A percentile compares a stretch with the other conserved stretches of the same genome.
Conservation (phyloP, 1,284 basidiomycete species). For the Apiotrichum porosum region DNA sequence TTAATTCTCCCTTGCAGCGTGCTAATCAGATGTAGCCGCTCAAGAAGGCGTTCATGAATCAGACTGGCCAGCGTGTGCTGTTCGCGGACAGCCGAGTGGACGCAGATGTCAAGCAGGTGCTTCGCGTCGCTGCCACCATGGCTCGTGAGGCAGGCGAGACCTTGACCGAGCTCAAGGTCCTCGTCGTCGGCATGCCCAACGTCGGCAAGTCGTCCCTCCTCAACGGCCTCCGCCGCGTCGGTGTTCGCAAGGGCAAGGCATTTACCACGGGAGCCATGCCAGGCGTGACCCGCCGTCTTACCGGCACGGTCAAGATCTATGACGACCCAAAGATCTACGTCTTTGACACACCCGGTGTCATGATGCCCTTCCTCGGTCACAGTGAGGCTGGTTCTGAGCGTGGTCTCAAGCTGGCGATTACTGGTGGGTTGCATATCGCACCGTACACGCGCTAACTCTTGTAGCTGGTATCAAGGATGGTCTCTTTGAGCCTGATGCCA, state of each 20-base stretch:
- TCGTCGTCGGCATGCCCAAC: conserved; percentile 97
- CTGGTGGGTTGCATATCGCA: conserved; percentile 57
- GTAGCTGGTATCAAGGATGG: conserved; percentile 91
- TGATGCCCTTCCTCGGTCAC: conserved; percentile 90
- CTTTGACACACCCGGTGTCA: conserved; percentile 93
- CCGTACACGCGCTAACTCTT: not conserved
- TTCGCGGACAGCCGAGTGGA: conserved; percentile 54
- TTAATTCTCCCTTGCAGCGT: not conserved
- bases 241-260: conserved; percentile 80
- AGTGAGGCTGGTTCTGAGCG: conserved; percentile 79
- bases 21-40: conserved; percentile 50
- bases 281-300: conserved; percentile 77
- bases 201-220: conserved; percentile 94
- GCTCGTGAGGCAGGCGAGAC: conserved; percentile 10
- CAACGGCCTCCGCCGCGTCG: conserved; percentile 83
- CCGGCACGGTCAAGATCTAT: conserved; percentile 74
- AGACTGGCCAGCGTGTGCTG: conserved; percentile 50
- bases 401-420: conserved; percentile 86
- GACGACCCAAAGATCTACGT: conserved; percentile 81
- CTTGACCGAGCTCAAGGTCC: conserved; percentile 66
- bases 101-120: conserved; percentile 49
- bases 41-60: conserved; percentile 47
- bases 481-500: conserved; percentile 75
- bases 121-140: conserved; percentile 45
- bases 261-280: conserved; percentile 84